phyloP scores from a whole-genome alignment of 179 eudicot species.

The Camellia oleifera region DNA sequence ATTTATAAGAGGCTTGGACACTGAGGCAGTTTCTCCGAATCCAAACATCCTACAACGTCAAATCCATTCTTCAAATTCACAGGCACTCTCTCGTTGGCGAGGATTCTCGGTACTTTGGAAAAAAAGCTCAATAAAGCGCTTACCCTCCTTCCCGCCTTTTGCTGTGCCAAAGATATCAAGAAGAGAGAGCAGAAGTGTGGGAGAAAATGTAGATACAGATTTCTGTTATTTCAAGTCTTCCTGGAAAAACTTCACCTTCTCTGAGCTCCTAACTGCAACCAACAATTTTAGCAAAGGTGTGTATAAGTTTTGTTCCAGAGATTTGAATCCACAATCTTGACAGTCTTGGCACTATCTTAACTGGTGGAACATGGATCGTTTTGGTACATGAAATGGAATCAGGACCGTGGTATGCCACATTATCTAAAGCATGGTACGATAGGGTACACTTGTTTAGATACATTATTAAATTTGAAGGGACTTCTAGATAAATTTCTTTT shows the following conservation, averaged over 20 bases:
- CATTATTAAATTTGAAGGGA: not conserved
- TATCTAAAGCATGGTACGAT: too few species aligned
- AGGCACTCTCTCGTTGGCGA: constrained; percentile 43
- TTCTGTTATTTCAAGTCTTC: constrained; percentile 36
- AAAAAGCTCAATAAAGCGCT: constrained; percentile 37
- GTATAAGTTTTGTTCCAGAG: constrained; percentile 9
- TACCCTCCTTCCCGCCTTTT: constrained; percentile 42
- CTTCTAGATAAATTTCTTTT: too few species aligned
- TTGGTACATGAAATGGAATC: too few species aligned
- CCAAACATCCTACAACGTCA: constrained; percentile 3
- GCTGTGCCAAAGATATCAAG: constrained; percentile 38
- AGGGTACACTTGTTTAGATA: too few species aligned
- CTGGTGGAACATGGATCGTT: too few species aligned
- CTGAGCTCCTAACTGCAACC: constrained; percentile 63
- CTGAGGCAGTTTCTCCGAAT: constrained; percentile 27
- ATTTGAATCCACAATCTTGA: not conserved
- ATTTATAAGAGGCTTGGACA: constrained; percentile 26
- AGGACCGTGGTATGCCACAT: too few species aligned
- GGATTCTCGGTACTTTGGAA: constrained; percentile 51
- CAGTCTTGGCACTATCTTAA: not conserved
- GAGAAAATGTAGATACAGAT: constrained; percentile 32
- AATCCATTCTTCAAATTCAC: constrained; percentile 25
- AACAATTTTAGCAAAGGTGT: constrained; percentile 47
- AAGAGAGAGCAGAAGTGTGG: constrained; percentile 30
- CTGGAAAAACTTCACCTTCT: constrained; percentile 64